Percentiles rank a stretch among this genome's conserved stretches.
phyloP scores from a whole-genome alignment of 2,329 filamentous ascomycete species.

The Hymenoscyphus albidus region DNA sequence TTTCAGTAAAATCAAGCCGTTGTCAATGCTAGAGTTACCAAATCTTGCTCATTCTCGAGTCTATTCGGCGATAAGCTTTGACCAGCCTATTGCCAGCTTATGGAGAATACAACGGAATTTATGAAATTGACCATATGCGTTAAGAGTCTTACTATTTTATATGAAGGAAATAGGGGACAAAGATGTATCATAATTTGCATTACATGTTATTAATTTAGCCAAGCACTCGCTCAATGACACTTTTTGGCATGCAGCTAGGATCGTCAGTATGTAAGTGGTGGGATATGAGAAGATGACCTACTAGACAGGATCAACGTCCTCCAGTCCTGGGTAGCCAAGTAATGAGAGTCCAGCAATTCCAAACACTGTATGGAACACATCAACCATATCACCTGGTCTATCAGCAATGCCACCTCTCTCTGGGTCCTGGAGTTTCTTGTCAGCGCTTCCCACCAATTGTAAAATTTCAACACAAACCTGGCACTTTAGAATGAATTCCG shows the following conservation, averaged over 20 bases:
- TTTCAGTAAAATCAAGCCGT: neutral
- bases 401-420: slow-evolving; percentile 85
- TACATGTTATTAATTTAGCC: slow-evolving; percentile 31
- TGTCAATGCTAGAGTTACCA: no score
- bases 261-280: slow-evolving; percentile 18
- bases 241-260: slow-evolving; percentile 65
- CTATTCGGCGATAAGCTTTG: neutral
- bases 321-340: slow-evolving; percentile 69
- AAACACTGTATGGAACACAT: slow-evolving; percentile 95
- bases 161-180: neutral
- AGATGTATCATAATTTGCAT: neutral
- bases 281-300: slow-evolving; percentile 39
- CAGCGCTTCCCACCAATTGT: slow-evolving; percentile 30
- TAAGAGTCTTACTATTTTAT: neutral
- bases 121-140: neutral
- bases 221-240: slow-evolving; percentile 58
- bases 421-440: slow-evolving; percentile 67
- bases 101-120: neutral
- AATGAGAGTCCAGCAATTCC: slow-evolving; percentile 85
- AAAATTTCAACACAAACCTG: slow-evolving; percentile 73
- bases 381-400: slow-evolving; percentile 88
- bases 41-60: neutral
- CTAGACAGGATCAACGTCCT: slow-evolving; percentile 85
- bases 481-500: slow-evolving; percentile 77
- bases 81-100: neutral